Evolutionary conservation across 257 asterid genomes (phyloP).

Genomic region (Ophiorrhiza pumila): DNA sequence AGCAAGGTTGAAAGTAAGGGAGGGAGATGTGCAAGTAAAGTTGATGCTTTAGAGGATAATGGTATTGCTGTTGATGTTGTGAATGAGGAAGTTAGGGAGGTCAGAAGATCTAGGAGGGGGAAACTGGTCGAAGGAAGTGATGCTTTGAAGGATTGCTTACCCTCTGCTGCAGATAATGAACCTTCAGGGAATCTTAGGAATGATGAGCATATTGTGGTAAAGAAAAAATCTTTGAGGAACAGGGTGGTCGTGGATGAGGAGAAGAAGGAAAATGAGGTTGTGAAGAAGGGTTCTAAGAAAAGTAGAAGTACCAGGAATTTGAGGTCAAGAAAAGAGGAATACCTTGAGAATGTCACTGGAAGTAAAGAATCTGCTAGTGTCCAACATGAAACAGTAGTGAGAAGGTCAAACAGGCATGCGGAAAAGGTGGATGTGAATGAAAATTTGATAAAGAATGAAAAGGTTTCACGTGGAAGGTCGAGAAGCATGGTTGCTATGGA

Average conservation of each 20-base stretch:
- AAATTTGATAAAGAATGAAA: conserved; percentile 20
- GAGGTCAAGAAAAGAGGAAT: conserved; percentile 16
- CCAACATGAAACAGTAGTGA: conserved; percentile 25
- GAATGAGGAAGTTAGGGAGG: conserved; percentile 27
- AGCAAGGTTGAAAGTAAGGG: conserved; percentile 14
- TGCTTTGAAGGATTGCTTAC: neutral
- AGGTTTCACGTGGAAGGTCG: conserved; percentile 10
- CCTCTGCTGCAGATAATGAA: conserved; percentile 11
- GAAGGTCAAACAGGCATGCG: conserved; percentile 41
- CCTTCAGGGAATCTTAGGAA: conserved; percentile 22
- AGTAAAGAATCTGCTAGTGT: conserved; percentile 8
- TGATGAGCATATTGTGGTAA: conserved; percentile 22
- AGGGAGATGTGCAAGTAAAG: neutral
- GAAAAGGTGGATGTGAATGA: conserved; percentile 14
- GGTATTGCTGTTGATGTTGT: neutral
- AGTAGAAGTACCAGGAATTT: neutral
- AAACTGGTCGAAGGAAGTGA: conserved; percentile 19
- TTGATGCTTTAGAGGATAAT: neutral
- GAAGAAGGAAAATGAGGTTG: conserved; percentile 18
- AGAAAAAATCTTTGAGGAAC: conserved; percentile 26
- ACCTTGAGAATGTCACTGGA: conserved; percentile 18
- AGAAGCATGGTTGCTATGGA: conserved; percentile 14
- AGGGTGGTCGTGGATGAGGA: conserved; percentile 23
- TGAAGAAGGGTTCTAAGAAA: conserved; percentile 19
- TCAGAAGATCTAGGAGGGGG: conserved; percentile 31